These are phyloP conservation scores for Colletotrichum higginsianum DNA, from an alignment of 2,329 filamentous ascomycete genomes.

Conservation along the genomic window DNA sequence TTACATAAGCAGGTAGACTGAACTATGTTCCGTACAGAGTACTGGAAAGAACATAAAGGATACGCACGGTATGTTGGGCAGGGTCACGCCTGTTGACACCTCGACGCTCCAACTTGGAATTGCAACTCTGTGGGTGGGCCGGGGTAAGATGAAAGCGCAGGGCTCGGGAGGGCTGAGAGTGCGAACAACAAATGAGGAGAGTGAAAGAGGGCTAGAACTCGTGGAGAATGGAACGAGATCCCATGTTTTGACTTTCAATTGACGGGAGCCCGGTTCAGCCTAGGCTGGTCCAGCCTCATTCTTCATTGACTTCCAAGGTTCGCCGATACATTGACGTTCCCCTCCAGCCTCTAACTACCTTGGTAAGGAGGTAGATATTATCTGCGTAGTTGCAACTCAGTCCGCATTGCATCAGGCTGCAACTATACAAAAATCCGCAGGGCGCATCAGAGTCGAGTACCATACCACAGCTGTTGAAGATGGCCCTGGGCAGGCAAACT, in stretches of 20 bases:
- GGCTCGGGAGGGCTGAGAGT: neutral
- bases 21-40: neutral
- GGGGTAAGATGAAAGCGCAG: constrained; percentile 1
- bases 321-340: neutral
- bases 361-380: neutral
- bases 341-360: neutral
- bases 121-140: neutral
- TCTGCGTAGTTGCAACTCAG: neutral
- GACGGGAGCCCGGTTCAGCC: constrained; percentile 14
- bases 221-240: neutral
- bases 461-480: neutral
- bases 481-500: neutral
- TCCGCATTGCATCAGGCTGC: too few species aligned
- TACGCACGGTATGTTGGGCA: neutral
- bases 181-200: too few species aligned
- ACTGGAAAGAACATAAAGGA: neutral
- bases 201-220: neutral
- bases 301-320: neutral
- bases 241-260: constrained; percentile 9
- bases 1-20: neutral
- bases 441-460: neutral
- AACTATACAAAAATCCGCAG: neutral
- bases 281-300: constrained; percentile 5
- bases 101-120: constrained; percentile 1
- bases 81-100: constrained; percentile 13